A percentile compares a stretch with the other conserved stretches of the same genome.
These are phyloP conservation scores for Trypethelium eluteriae DNA, from an alignment of 495 filamentous ascomycete genomes.

Conservation along the genomic window DNA sequence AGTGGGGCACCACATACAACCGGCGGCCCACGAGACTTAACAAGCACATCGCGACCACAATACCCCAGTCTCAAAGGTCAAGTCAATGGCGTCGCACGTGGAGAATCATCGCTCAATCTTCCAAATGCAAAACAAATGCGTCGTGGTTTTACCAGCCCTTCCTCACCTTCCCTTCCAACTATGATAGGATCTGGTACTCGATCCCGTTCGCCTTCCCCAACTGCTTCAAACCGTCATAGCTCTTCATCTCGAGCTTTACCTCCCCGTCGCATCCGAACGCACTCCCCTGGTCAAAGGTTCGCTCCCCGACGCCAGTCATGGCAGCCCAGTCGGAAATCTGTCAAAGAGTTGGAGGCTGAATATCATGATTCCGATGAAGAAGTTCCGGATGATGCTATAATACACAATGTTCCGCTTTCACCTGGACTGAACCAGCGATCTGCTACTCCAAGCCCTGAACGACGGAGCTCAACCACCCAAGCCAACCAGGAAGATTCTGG, in stretches of 20 bases:
- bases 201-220: conserved; percentile 38
- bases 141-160: conserved; percentile 39
- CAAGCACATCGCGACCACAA: conserved; percentile 26
- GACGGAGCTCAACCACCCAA: conserved; percentile 11
- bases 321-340: conserved; percentile 71
- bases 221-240: conserved; percentile 25
- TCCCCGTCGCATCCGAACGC: conserved; percentile 23
- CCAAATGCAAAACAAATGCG: conserved; percentile 29
- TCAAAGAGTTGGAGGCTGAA: conserved; percentile 75
- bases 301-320: conserved; percentile 46
- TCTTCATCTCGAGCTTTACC: conserved; percentile 36
- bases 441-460: conserved; percentile 37
- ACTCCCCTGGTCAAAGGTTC: conserved; percentile 11
- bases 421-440: conserved; percentile 62
- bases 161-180: conserved; percentile 35
- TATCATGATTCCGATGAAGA: conserved; percentile 87
- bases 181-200: conserved; percentile 26
- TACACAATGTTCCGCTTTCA: conserved; percentile 94
- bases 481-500: not conserved
- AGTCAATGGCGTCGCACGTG: conserved; percentile 28
- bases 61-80: conserved; percentile 38
- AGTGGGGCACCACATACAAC: conserved; percentile 9
- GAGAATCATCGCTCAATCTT: conserved; percentile 31
- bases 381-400: conserved; percentile 79
- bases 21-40: conserved; percentile 29